Evolutionary conservation across 257 asterid genomes (phyloP).

Genomic region (Leptodermis oblonga): DNA sequence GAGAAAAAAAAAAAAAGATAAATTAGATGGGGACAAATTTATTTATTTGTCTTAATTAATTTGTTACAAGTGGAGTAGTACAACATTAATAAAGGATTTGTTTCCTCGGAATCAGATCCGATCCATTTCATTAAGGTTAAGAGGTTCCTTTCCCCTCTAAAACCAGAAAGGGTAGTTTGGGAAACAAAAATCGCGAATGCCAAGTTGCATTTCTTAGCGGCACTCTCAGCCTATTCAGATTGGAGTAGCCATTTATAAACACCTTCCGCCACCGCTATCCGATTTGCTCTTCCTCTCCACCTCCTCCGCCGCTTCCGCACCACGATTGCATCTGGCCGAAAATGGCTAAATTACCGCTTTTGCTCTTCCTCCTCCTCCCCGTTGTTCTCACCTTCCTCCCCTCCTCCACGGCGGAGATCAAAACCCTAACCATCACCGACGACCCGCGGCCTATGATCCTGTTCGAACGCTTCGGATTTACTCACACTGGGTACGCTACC

Average conservation of each 20-base stretch:
- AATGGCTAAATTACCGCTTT: conserved; percentile 53
- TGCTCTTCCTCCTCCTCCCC: conserved; percentile 33
- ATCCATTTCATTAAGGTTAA: not conserved
- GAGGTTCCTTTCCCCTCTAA: not conserved
- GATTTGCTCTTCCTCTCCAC: not conserved
- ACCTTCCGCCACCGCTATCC: not conserved
- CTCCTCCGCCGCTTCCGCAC: not conserved
- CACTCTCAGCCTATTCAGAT: not conserved
- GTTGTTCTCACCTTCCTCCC: conserved; percentile 36
- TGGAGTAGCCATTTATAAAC: not conserved
- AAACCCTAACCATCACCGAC: conserved; percentile 57
- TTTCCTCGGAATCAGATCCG: not conserved
- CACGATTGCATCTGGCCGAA: not conserved
- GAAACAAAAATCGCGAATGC: not conserved
- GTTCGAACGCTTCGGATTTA: conserved; percentile 90
- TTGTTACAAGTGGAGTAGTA: no score
- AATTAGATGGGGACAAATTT: no score
- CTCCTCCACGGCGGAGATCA: conserved; percentile 63
- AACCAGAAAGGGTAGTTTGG: conserved; percentile 2
- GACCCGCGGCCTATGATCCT: conserved; percentile 84
- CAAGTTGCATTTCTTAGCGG: not conserved
- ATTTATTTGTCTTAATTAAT: no score
- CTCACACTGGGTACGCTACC: conserved; percentile 76
- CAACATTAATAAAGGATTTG: no score
- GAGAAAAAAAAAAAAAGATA: no score